A percentile compares a stretch with the other conserved stretches of the same genome.
Conservation (phyloP, 257 asterid species). For the Eucommia ulmoides region DNA sequence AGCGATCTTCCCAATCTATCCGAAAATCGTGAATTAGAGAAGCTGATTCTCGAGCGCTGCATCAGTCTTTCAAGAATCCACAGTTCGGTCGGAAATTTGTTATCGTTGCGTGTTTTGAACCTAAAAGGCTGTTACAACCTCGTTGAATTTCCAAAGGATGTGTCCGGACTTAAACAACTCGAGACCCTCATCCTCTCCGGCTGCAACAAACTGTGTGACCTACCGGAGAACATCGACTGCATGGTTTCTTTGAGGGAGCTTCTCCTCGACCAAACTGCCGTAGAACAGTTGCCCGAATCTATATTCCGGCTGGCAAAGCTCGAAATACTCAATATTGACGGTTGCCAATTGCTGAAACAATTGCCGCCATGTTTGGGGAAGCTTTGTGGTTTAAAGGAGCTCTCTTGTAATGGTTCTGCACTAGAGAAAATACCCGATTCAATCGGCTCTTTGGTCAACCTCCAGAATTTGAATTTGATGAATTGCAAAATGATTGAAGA, state of each 20-base stretch:
- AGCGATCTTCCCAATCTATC: conserved; percentile 19
- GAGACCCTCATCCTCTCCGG: conserved; percentile 25
- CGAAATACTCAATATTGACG: conserved; percentile 13
- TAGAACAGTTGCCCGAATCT: conserved; percentile 11
- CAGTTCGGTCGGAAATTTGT: conserved; percentile 17
- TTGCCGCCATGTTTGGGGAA: conserved; percentile 18
- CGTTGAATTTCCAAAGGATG: conserved; percentile 15
- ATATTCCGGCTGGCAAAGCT: conserved; percentile 17
- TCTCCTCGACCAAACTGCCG: conserved; percentile 9
- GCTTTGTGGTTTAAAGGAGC: conserved; percentile 16
- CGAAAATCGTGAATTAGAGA: conserved; percentile 15
- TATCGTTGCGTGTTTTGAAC: conserved; percentile 15
- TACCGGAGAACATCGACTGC: conserved; percentile 16
- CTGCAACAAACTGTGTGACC: conserved; percentile 11
- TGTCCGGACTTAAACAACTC: conserved; percentile 22
- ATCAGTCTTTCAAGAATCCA: conserved; percentile 11
- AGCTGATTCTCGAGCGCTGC: conserved; percentile 15
- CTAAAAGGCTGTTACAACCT: conserved; percentile 15
- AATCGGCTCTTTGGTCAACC: conserved; percentile 12
- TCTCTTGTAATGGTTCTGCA: conserved; percentile 12
- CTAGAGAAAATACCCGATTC: conserved; percentile 17
- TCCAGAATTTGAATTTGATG: conserved; percentile 14
- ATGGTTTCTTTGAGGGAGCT: conserved; percentile 21
- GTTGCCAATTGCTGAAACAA: conserved; percentile 9
- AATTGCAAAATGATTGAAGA: conserved; percentile 10